Evolutionary conservation across 805 yeast genomes (phyloP), one percentile per base, ranked within the genome.

Genomic region (Kodamaea restingae): DNA sequence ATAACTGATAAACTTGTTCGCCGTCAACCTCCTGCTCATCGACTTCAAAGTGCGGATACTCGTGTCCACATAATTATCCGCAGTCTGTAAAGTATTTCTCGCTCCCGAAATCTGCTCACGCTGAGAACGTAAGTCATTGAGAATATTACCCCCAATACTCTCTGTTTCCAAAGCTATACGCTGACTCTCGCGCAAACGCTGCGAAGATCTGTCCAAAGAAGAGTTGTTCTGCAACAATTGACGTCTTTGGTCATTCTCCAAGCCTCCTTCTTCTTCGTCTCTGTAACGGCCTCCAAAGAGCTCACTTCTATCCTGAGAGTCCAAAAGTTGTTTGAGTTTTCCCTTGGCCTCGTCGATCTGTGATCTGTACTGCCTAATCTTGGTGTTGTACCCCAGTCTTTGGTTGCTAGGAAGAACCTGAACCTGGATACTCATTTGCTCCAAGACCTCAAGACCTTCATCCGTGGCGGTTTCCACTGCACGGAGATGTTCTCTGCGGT

Each of bases 101-200:
- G 96, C 79, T 51, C 90, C 88, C 39, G 78, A 68, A 32, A 93
- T 76, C 55, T 95, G 97, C 54, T 93, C 98, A 42, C 98, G 72
- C 65, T 93, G 98, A 18, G 95, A 82, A 44, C 96, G 74, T 48
- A 93, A 68, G 57, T 91, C 96, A 51, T 80, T 80, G 64, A 93
- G 73, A 38, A 93, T 93, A 48, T 84, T 83, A 10, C 96, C 87
- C 1, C 98, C 98, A 37, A 93, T 80, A 22, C 73, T 72, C 61
- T 93, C 98, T 0, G 98, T 88, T 51, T 93, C 98, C 38, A 84
- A 69, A 5, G 98, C 98, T 2, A 88, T 71, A 49, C 97, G 73
- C 46, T 91, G 95, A 15, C 93, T 83, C 34, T 93, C 97, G 43
- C 83, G 74, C 35, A 93, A 71, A 50, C 96, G 75, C 46, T 90